Conservation (phyloP, 2,329 filamentous ascomycete genomes). For the Fusarium acutatum region DNA sequence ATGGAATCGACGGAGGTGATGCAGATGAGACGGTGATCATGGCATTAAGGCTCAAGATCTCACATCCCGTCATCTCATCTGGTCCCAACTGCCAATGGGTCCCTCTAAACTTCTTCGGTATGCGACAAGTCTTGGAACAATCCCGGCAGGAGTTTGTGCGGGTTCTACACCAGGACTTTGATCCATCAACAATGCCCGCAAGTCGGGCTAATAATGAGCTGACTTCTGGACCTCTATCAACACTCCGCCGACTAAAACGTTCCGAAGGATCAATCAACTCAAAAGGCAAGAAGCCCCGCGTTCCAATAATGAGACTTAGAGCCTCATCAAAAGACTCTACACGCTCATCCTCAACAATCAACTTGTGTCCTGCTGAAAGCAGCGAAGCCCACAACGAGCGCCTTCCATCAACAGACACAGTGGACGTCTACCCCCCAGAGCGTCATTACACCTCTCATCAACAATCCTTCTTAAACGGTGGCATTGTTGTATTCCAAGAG, state of each 20-base stretch:
- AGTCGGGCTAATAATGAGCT: constrained; percentile 9
- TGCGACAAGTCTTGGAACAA: constrained; percentile 68
- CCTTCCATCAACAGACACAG: background rate
- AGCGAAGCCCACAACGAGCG: background rate
- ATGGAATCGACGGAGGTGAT: constrained; percentile 23
- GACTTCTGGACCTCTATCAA: constrained; percentile 7
- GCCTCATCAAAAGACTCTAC: background rate
- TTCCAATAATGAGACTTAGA: background rate
- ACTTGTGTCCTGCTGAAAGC: background rate
- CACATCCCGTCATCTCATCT: constrained; percentile 63
- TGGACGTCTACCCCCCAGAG: background rate
- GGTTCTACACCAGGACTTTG: constrained; percentile 68
- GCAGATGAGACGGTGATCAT: constrained; percentile 54
- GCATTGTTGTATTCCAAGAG: constrained; percentile 17
- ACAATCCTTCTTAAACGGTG: constrained; percentile 3
- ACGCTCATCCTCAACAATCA: constrained; percentile 8
- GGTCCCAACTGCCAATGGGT: constrained; percentile 65
- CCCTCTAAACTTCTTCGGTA: constrained; percentile 71
- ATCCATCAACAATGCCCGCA: constrained; percentile 38
- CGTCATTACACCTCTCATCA: background rate
- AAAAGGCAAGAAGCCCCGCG: background rate
- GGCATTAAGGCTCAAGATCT: constrained; percentile 67
- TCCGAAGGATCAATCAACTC: background rate
- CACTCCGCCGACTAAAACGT: background rate
- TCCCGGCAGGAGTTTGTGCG: constrained; percentile 68